These are phyloP conservation scores for Larix kaempferi DNA, from an alignment of 75 land plant species.

Conservation along the genomic window DNA sequence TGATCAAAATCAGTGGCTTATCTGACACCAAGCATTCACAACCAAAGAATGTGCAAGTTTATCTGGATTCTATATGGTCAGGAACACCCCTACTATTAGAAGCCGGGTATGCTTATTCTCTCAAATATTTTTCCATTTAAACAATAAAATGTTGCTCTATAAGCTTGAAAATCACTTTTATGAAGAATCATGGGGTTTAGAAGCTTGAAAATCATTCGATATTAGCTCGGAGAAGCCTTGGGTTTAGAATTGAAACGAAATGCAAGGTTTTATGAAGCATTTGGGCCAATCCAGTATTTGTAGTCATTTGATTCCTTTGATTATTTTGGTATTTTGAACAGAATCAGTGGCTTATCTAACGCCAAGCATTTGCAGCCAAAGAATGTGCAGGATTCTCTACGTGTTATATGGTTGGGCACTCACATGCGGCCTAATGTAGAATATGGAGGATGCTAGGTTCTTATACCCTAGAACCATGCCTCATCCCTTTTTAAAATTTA, in stretches of 20 bases:
- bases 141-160: too few relatives aligned
- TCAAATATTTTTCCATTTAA: not conserved
- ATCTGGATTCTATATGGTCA: conserved; percentile 88
- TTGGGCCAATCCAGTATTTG: conserved; percentile 21
- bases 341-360: conserved; percentile 19
- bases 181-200: too few relatives aligned
- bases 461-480: too few relatives aligned
- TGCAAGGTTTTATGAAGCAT: not conserved
- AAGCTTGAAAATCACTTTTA: too few relatives aligned
- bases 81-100: conserved; percentile 86
- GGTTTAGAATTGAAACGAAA: not conserved
- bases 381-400: conserved; percentile 92
- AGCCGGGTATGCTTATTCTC: conserved; percentile 57
- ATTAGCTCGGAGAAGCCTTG: not conserved
- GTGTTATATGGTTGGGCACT: conserved; percentile 91
- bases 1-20: conserved; percentile 14
- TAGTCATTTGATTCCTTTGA: conserved; percentile 11
- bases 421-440: conserved; percentile 79
- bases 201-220: too few relatives aligned
- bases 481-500: too few relatives aligned
- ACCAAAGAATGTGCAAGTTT: conserved; percentile 89
- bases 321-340: conserved; percentile 15
- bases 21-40: conserved; percentile 19
- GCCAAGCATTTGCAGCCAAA: conserved; percentile 40
- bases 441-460: conserved; percentile 37